phyloP scores from a whole-genome alignment of 768 basidiomycete genomes.

The Candolleomyces eurysporus region DNA sequence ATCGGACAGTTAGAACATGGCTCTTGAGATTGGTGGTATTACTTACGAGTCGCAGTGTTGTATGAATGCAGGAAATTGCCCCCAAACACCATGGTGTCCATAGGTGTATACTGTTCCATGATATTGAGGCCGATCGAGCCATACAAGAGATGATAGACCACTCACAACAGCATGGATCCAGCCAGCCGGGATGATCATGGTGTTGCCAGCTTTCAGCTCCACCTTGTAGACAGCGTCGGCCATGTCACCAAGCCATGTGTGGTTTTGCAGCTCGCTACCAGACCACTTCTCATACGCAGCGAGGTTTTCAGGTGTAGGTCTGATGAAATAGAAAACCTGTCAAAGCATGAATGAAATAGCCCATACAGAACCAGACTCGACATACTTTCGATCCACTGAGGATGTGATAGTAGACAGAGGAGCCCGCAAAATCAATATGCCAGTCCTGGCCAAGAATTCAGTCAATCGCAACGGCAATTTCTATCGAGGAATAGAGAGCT shows the following conservation, averaged over 20 bases:
- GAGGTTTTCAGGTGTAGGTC: slow-evolving; percentile 82
- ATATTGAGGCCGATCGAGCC: slow-evolving; percentile 2
- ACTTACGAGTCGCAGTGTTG: slow-evolving; percentile 80
- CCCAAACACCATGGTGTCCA: slow-evolving; percentile 92
- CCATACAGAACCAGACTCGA: background rate
- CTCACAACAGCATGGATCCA: slow-evolving; percentile 98
- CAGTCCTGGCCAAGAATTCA: slow-evolving; percentile 63
- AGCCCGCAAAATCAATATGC: slow-evolving; percentile 98
- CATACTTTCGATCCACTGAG: slow-evolving; percentile 78
- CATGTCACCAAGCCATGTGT: slow-evolving; percentile 89
- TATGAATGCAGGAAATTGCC: slow-evolving; percentile 97
- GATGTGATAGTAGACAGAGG: slow-evolving; percentile 97
- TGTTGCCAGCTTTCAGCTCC: slow-evolving; percentile 72
- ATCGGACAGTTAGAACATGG: background rate
- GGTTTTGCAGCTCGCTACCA: slow-evolving; percentile 84
- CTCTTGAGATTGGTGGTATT: background rate
- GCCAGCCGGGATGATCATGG: slow-evolving; percentile 93
- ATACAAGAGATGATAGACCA: slow-evolving; percentile 7
- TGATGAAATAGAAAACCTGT: slow-evolving; percentile 93
- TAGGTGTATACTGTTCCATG: slow-evolving; percentile 72
- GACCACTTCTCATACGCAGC: slow-evolving; percentile 93
- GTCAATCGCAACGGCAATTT: slow-evolving; percentile 1
- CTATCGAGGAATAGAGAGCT: slow-evolving; percentile 24
- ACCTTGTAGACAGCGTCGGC: slow-evolving; percentile 90
- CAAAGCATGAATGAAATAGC: background rate